Conservation (phyloP, 441 rosid genomes). For the Kokia cookei region DNA sequence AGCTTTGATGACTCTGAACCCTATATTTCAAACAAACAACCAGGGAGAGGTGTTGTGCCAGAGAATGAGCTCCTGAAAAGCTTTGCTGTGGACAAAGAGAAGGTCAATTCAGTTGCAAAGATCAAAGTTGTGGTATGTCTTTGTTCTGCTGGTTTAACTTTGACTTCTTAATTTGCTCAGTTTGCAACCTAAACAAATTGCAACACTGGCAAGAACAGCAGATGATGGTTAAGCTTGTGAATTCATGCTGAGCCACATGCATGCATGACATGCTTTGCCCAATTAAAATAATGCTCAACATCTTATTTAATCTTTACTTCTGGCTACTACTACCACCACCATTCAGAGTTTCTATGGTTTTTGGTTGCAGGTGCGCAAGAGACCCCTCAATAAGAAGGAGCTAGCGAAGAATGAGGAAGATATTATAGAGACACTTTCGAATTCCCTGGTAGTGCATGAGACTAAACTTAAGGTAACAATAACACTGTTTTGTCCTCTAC, state of each 20-base stretch:
- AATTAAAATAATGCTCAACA: background rate
- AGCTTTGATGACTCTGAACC: constrained; percentile 85
- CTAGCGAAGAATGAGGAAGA: constrained; percentile 90
- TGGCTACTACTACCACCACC: background rate
- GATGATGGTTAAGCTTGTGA: background rate
- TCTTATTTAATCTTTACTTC: background rate
- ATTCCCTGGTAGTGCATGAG: constrained; percentile 83
- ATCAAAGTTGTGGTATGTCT: constrained; percentile 96
- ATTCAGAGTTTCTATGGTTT: constrained; percentile 13
- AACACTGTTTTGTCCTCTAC: constrained; percentile 5
- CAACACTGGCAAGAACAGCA: background rate
- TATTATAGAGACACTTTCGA: constrained; percentile 71
- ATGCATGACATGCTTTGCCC: constrained; percentile 2
- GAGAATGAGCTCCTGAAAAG: constrained; percentile 67
- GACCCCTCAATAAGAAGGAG: constrained; percentile 97
- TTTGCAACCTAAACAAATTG: background rate
- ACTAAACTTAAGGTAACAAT: constrained; percentile 76
- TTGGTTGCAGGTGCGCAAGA: constrained; percentile 79
- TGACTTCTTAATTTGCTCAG: background rate
- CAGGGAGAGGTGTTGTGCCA: constrained; percentile 55
- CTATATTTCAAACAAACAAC: constrained; percentile 48
- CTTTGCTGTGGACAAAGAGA: constrained; percentile 82
- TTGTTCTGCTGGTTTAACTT: background rate
- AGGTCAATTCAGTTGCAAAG: constrained; percentile 85
- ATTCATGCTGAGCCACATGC: background rate